Conservation (phyloP, 1,284 basidiomycete genomes). For the Phlebopus sp. region DNA sequence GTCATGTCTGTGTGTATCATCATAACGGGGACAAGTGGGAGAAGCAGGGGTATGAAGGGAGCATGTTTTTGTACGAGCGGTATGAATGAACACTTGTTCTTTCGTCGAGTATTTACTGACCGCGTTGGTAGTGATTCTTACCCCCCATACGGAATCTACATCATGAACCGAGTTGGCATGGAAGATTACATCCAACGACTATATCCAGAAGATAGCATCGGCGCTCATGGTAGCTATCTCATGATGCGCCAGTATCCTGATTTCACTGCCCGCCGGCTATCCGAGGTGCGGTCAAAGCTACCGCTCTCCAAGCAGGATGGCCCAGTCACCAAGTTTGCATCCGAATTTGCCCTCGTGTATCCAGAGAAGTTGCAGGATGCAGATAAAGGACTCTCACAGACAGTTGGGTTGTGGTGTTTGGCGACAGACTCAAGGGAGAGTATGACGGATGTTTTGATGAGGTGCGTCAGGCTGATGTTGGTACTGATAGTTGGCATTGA, state of each 20-base stretch:
- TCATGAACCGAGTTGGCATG: conserved; percentile 84
- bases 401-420: conserved; percentile 78
- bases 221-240: conserved; percentile 61
- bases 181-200: conserved; percentile 79
- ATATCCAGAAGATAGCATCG: conserved; percentile 77
- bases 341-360: conserved; percentile 39
- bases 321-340: conserved; percentile 46
- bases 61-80: conserved; percentile 87
- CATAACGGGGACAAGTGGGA: conserved; percentile 72
- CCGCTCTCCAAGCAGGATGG: conserved; percentile 29
- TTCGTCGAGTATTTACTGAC: not conserved
- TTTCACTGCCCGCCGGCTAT: conserved; percentile 55
- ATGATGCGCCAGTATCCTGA: conserved; percentile 75
- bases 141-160: conserved; percentile 84
- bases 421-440: conserved; percentile 68
- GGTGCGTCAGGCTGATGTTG: conserved; percentile 38
- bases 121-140: conserved; percentile 49
- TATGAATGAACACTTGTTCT: conserved; percentile 32
- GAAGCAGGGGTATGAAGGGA: conserved; percentile 84
- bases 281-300: conserved; percentile 28
- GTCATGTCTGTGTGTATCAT: conserved; percentile 79
- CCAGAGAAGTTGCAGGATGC: conserved; percentile 40
- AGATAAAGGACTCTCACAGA: conserved; percentile 55
- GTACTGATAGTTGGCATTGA: not conserved
- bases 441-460: conserved; percentile 64